phyloP scores from a whole-genome alignment of 176 grass and related monocot species.

The Microstegium vimineum region DNA sequence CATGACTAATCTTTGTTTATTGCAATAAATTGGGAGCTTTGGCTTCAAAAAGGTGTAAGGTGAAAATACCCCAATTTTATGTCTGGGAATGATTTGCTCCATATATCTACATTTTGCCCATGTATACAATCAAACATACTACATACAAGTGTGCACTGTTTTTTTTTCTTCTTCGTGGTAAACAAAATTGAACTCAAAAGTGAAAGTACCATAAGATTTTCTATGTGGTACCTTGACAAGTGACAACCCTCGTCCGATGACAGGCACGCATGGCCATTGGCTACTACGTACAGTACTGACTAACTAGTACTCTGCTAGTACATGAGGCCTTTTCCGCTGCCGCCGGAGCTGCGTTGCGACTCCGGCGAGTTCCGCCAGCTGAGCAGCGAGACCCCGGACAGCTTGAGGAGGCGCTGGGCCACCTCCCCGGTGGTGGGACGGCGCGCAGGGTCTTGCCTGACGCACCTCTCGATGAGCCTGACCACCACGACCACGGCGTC shows the following conservation, averaged over 20 bases:
- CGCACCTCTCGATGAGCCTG: conserved; percentile 54
- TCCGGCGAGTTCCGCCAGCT: conserved; percentile 27
- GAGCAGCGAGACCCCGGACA: conserved; percentile 31
- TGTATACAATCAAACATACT: background rate
- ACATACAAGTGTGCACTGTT: too few species aligned
- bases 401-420: conserved; percentile 35
- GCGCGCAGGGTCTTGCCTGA: conserved; percentile 7
- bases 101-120: background rate
- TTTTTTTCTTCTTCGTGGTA: too few species aligned
- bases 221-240: too few species aligned
- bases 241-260: too few species aligned
- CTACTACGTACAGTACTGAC: too few species aligned
- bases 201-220: too few species aligned
- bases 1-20: too few species aligned
- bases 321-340: conserved; percentile 5
- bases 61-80: too few species aligned
- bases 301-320: background rate
- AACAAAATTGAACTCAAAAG: too few species aligned
- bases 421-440: conserved; percentile 60
- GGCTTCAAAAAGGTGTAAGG: too few species aligned
- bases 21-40: too few species aligned
- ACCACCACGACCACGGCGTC: conserved; percentile 39
- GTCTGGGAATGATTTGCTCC: background rate
- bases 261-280: too few species aligned
- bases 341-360: conserved; percentile 34